Conservation (phyloP, 306 rosid species). For the Casuarina glauca region DNA sequence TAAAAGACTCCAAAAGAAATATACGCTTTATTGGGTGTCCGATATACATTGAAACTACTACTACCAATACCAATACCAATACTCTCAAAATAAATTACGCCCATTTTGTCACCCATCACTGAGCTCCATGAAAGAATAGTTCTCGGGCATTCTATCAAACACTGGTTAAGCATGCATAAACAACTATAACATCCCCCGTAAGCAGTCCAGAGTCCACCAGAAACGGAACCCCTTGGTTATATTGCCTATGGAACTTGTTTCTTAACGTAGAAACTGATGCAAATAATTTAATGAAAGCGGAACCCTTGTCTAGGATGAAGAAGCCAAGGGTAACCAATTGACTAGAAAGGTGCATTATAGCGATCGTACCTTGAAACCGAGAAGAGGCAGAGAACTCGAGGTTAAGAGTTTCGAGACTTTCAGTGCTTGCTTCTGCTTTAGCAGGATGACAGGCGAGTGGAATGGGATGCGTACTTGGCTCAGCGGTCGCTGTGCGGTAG, state of each 20-base stretch:
- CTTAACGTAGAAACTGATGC: neutral
- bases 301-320: neutral
- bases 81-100: neutral
- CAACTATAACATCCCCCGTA: neutral
- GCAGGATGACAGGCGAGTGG: neutral
- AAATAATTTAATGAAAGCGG: neutral
- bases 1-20: neutral
- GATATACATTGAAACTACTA: neutral
- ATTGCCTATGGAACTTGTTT: neutral
- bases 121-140: neutral
- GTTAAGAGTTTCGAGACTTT: neutral
- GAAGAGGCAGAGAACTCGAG: neutral
- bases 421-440: neutral
- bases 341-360: neutral
- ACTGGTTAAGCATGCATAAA: neutral
- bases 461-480: neutral
- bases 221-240: neutral
- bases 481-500: neutral
- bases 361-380: neutral
- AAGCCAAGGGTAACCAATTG: neutral
- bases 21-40: neutral
- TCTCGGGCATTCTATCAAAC: conserved; percentile 16
- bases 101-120: neutral
- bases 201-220: neutral
- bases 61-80: neutral